Base-by-base conservation (phyloP, 106 monocot species). In the Alisma plantagoaquatica region DNA sequence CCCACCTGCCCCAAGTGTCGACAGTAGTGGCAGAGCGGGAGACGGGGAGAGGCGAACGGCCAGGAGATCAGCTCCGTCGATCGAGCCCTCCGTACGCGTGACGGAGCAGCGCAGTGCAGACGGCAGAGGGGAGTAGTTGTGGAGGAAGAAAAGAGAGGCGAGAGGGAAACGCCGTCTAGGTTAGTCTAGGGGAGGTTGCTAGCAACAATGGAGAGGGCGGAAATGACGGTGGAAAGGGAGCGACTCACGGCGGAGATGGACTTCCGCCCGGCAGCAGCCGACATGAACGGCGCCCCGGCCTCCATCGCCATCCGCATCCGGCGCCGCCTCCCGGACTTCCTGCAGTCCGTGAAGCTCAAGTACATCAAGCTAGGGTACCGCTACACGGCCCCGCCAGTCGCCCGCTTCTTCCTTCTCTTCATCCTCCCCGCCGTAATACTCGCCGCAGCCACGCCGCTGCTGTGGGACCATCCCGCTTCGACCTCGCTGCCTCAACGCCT, bases 181-280 rank as follows among this genome's bases (percentile, higher is more conserved):
- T n/a, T n/a, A n/a, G n/a, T n/a, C n/a, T n/a, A n/a, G n/a, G n/a
- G n/a, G n/a, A n/a, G n/a, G n/a, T n/a, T n/a, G n/a, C n/a, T n/a
- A n/a, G 18, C 15, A 24, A 49, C 27, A 55, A 54, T 67, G 67
- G 54, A 63, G 71, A 35, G 47, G 14, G 24, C 56, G 27, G 61
- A 71, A 47, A 25, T 60, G 3, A 20, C 47, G 6, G 76, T 85
- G 85, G 80, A 85, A 7, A 51, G 63, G 22, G 85, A 85, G 66
- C 54, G 63, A n/a, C 57, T 85, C 19, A 85, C 85, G 26, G 85
- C 85, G 21, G 85, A 85, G 62, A 70, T 85, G 85, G 76, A 45
- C 41, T 85, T 85, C 70, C 64, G 48, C 25, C 80, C 73, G 54
- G 56, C 75, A 38, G 59, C 69, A 1, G 67, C 71, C 33, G 68